phyloP scores from a whole-genome alignment of 306 rosid genomes.

The Vigna angularis region DNA sequence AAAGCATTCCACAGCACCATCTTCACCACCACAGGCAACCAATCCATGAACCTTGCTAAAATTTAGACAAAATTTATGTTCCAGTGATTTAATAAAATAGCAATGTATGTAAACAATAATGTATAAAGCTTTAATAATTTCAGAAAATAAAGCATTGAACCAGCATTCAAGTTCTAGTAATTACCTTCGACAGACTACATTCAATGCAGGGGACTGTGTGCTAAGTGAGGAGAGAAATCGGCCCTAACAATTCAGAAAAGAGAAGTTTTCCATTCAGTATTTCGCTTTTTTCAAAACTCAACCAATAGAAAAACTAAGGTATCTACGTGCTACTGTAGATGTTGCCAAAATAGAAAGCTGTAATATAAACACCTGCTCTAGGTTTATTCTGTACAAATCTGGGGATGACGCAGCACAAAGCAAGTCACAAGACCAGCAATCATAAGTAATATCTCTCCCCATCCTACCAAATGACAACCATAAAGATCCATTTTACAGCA shows the following conservation, averaged over 20 bases:
- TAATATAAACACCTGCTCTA: slow-evolving; percentile 74
- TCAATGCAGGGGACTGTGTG: slow-evolving; percentile 86
- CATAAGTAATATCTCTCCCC: slow-evolving; percentile 90
- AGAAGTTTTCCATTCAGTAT: slow-evolving; percentile 9
- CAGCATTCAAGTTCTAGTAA: slow-evolving; percentile 38
- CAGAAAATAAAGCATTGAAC: slow-evolving; percentile 43
- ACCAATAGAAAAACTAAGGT: slow-evolving; percentile 27
- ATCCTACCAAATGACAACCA: slow-evolving; percentile 64
- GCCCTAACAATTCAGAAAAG: slow-evolving; percentile 63
- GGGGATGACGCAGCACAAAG: slow-evolving; percentile 98
- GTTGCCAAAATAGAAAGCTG: slow-evolving; percentile 6
- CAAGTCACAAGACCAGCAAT: slow-evolving; percentile 93
- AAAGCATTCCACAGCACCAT: slow-evolving; percentile 95
- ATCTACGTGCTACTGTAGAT: slow-evolving; percentile 4
- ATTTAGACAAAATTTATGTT: slow-evolving; percentile 42
- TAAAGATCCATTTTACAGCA: slow-evolving; percentile 3
- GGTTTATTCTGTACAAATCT: slow-evolving; percentile 86
- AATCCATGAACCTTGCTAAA: slow-evolving; percentile 89
- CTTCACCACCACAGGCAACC: slow-evolving; percentile 97
- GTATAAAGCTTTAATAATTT: slow-evolving; percentile 30
- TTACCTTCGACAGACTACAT: slow-evolving; percentile 91
- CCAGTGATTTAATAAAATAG: slow-evolving; percentile 36
- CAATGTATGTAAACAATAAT: slow-evolving; percentile 10
- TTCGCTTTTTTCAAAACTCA: slow-evolving; percentile 1
- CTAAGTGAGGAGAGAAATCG: slow-evolving; percentile 80